Evolutionary conservation across 2,329 filamentous ascomycete genomes (phyloP).

Genomic region (Acephala macrosclerotiorum): DNA sequence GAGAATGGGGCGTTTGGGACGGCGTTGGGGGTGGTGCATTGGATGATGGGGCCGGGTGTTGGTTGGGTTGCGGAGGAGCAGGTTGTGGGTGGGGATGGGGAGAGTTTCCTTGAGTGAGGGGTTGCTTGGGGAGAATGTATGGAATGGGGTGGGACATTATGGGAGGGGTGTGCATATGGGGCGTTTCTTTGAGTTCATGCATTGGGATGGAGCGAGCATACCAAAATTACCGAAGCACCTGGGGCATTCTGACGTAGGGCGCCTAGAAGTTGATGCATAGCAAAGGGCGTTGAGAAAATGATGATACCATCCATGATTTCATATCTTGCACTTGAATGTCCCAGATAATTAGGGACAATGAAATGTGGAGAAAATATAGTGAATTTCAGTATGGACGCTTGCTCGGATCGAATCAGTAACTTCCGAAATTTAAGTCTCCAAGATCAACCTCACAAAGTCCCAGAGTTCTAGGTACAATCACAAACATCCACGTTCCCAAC

Average conservation of each 20-base stretch:
- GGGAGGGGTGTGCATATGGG: not conserved
- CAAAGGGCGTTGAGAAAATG: not conserved
- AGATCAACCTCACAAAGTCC: no score
- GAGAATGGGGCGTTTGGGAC: slow-evolving; percentile 34
- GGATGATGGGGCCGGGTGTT: slow-evolving; percentile 23
- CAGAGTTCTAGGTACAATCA: no score
- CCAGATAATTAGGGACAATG: not conserved
- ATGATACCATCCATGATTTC: not conserved
- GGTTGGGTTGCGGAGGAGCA: slow-evolving; percentile 36
- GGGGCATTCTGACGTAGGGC: not conserved
- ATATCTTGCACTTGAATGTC: not conserved
- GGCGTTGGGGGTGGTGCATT: slow-evolving; percentile 35
- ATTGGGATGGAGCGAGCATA: slow-evolving; percentile 3
- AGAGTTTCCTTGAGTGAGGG: slow-evolving; percentile 6
- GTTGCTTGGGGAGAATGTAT: not conserved
- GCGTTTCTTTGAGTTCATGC: not conserved
- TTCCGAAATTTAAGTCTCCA: no score
- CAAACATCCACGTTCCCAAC: no score
- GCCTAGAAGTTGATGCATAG: not conserved
- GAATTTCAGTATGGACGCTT: no score
- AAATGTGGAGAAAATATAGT: no score
- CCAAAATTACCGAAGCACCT: not conserved
- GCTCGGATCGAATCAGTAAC: no score
- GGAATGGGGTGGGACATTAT: not conserved
- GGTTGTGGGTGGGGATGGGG: slow-evolving; percentile 11